Conservation (phyloP, 495 filamentous ascomycete genomes). For the Xylaria intraflava region DNA sequence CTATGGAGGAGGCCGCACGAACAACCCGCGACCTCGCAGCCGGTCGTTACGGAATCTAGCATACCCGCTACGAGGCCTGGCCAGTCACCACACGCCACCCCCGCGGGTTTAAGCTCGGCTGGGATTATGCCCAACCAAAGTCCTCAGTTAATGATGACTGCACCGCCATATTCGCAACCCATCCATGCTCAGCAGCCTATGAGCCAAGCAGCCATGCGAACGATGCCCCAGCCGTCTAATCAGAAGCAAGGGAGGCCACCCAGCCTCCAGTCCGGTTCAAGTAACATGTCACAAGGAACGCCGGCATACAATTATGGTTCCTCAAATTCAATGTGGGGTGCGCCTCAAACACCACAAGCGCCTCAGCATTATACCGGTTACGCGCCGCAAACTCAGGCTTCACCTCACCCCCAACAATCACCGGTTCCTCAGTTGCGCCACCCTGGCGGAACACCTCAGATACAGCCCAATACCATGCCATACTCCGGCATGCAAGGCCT, state of each 20-base stretch:
- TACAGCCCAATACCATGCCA: conserved; percentile 51
- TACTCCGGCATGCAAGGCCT: conserved; percentile 57
- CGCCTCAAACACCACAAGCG: conserved; percentile 39
- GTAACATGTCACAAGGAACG: conserved; percentile 31
- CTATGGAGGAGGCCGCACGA: conserved; percentile 76
- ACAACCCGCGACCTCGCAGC: conserved; percentile 50
- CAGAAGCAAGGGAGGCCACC: conserved; percentile 44
- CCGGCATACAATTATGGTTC: conserved; percentile 46
- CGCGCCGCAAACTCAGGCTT: conserved; percentile 49
- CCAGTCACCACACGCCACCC: conserved; percentile 42
- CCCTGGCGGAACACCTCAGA: conserved; percentile 51
- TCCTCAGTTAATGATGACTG: conserved; percentile 53
- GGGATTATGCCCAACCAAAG: conserved; percentile 43
- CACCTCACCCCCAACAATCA: conserved; percentile 52
- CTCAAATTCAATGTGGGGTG: conserved; percentile 46
- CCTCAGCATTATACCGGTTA: conserved; percentile 43
- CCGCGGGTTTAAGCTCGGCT: conserved; percentile 34
- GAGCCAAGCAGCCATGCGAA: conserved; percentile 46
- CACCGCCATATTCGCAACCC: conserved; percentile 44
- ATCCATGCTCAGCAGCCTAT: conserved; percentile 47
- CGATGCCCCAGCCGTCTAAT: conserved; percentile 42
- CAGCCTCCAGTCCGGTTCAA: conserved; percentile 33
- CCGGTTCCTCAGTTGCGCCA: conserved; percentile 58
- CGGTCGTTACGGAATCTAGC: conserved; percentile 38
- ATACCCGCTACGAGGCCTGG: conserved; percentile 43